Base-by-base conservation (phyloP, 345 rosid species). In the Pistacia vera region DNA sequence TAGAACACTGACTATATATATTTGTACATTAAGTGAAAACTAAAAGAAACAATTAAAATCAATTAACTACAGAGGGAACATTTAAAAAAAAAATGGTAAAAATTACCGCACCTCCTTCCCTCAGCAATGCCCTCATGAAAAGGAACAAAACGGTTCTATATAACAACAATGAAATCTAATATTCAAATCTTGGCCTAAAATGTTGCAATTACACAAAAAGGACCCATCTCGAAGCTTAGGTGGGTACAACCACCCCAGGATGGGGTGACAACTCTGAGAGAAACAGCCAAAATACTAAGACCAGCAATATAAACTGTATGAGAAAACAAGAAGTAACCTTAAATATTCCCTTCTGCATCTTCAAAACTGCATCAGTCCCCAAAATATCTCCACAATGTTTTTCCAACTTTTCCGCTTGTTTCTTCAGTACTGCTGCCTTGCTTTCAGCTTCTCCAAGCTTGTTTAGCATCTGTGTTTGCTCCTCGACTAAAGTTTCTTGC, bases 281-380 rank as follows among this genome's bases (percentile, higher is more conserved):
- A 70, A 84, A 66, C 44, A 85, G 66, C 82, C 86, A 78, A 68
- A 86, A 77, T 66, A 87, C 90, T 68, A 85, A 78, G 59, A 81
- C 62, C 67, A 93, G 79, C 71, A 92, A 85, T 30, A 88, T 68
- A 78, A 93, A 55, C 88, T 90, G 95, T 49, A 88, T 75, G 41
- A 86, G 66, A 77, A 91, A 82, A 77, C 88, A 89, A 11, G 77
- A 75, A 46, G 88, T 78, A 54, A 79, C 82, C 83, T 86, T 89
- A 48, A 77, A 75, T 7, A 78, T 87, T 71, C 86, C 77, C 76
- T 73, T 85, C 89, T 83, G 92, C 70, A 86, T 80, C 75, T 78
- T 83, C 85, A 83, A 71, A 61, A 77, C 86, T 78, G 87, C 91
- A 83, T 88, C 88, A 0, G 79, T 79, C 59, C 65, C 87, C 67